phyloP scores from a whole-genome alignment of 805 yeast species.

The Blastobotrys robertii region DNA sequence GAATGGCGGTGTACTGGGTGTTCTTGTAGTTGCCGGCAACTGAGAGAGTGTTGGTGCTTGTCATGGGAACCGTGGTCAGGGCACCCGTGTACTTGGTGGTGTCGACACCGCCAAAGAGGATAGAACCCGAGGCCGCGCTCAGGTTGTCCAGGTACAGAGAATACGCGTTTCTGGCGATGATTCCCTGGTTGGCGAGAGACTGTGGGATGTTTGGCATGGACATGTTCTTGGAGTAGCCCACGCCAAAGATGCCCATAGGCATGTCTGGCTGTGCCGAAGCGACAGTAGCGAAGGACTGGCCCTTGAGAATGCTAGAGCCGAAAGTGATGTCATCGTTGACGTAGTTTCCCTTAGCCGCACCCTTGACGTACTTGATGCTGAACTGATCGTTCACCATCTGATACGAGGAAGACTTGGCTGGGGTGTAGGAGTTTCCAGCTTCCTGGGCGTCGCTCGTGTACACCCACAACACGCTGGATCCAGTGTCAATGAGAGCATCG shows the following conservation, averaged over 20 bases:
- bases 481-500: conserved; percentile 37
- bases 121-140: conserved; percentile 18
- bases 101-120: conserved; percentile 43
- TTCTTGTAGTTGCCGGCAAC: conserved; percentile 1
- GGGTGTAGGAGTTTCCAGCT: conserved; percentile 1
- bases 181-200: conserved; percentile 46
- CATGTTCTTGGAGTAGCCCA: conserved; percentile 33
- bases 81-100: conserved; percentile 31
- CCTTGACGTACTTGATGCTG: conserved; percentile 11
- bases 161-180: conserved; percentile 41
- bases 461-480: conserved; percentile 42
- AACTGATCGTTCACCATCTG: conserved; percentile 5
- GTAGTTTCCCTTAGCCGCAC: conserved; percentile 37
- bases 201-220: conserved; percentile 44
- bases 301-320: conserved; percentile 45
- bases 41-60: conserved; percentile 22
- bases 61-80: conserved; percentile 32
- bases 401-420: conserved; percentile 15
- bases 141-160: conserved; percentile 42
- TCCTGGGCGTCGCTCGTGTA: conserved; percentile 14
- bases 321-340: conserved; percentile 43
- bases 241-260: conserved; percentile 16
- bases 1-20: conserved; percentile 24
- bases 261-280: conserved; percentile 57
- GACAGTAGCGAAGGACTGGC: conserved; percentile 44